Evolutionary conservation across 805 yeast genomes (phyloP).

Genomic region (Clavispora fructus): DNA sequence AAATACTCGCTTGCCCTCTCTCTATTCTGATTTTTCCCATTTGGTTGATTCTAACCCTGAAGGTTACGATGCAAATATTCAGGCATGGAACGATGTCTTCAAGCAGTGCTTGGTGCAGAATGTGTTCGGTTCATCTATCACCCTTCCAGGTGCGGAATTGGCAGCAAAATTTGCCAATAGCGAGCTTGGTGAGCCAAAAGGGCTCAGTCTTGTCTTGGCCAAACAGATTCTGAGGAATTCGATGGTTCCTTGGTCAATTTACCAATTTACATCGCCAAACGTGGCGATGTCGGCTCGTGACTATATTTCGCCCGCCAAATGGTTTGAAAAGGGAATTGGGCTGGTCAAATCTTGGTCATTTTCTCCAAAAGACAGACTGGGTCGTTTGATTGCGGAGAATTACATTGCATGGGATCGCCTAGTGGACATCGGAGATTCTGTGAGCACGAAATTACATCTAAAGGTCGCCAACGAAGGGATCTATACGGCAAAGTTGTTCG

Average conservation of each 20-base stretch:
- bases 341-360: background rate
- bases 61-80: slow-evolving; percentile 39
- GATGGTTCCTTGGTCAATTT: slow-evolving; percentile 12
- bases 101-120: slow-evolving; percentile 7
- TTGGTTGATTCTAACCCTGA: slow-evolving; percentile 33
- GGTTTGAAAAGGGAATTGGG: background rate
- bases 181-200: slow-evolving; percentile 27
- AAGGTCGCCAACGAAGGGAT: slow-evolving; percentile 9
- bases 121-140: slow-evolving; percentile 13
- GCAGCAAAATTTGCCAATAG: slow-evolving; percentile 3
- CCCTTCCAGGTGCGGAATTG: slow-evolving; percentile 16
- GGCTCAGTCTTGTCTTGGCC: slow-evolving; percentile 20
- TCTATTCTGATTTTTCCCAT: slow-evolving; percentile 31
- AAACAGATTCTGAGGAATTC: slow-evolving; percentile 17
- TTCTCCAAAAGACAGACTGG: slow-evolving; percentile 2
- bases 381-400: slow-evolving; percentile 16
- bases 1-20: slow-evolving; percentile 26
- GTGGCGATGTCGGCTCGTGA: slow-evolving; percentile 1
- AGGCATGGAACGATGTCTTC: slow-evolving; percentile 31
- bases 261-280: slow-evolving; percentile 1
- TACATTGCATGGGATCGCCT: slow-evolving; percentile 21
- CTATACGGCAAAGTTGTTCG: slow-evolving; percentile 9
- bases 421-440: slow-evolving; percentile 3
- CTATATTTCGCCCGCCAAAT: slow-evolving; percentile 8
- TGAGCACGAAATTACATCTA: background rate